Evolutionary conservation across 1,284 basidiomycete species (phyloP), one percentile per base, ranked within the genome.

Genomic region (Filobasidium uniguttulatum): DNA sequence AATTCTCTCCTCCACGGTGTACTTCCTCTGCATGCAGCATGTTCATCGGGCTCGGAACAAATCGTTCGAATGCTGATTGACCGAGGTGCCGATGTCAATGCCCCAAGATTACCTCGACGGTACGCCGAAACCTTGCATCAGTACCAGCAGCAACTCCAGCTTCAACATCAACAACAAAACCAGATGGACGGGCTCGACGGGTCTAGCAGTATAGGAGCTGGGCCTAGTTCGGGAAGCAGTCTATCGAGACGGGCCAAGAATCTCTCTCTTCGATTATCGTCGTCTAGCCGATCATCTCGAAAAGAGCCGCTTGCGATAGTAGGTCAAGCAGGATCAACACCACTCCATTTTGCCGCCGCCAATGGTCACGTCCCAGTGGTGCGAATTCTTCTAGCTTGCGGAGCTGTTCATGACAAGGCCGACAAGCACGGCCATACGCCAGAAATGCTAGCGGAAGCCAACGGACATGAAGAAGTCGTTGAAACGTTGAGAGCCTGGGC

Each of bases 301-400:
- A n/a, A n/a, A n/a, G n/a, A n/a, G n/a, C 40, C 38, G 19, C 3
- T 34, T 19, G 41, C 43, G n/a, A 22, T 50, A n/a, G 31, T 48
- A 33, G 28, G 19, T 77, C 79, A 14, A 15, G 12, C 62, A 68
- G 87, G 87, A 17, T 86, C 86, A 1, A 91, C 88, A 0, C 85
- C 89, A 0, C 77, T 94, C n/a, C 89, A 94, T 63, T 94, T 93
- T 64, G 89, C 89, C 5, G 82, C 87, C 25, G 87, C 89, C 20
- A 89, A 91, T 57, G 88, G 88, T 3, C 85, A 94, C 67, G 77
- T 77, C 28, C 67, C 74, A 17, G 78, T 87, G 57, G 77, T 87
- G 36, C 76, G 74, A 54, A 78, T 83, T 26, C 78, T 94, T 36
- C 78, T 94, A 26, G 75, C 80, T 9, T 79, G 79, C 57, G 87